Conservation (phyloP, 352 stramenopile species). For the Lagenidium giganteum region DNA sequence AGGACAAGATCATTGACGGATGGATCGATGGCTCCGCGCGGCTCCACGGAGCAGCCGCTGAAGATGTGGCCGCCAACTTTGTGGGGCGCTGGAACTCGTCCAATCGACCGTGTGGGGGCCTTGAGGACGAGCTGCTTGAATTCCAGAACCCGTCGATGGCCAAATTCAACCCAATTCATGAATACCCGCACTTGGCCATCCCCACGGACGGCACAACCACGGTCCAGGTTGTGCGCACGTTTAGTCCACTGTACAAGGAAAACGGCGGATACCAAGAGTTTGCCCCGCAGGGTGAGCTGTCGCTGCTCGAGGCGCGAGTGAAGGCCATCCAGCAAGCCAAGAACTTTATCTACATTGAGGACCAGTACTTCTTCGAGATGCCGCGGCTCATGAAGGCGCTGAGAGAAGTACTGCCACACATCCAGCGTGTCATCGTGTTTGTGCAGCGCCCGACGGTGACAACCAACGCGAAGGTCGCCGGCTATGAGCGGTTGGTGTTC, state of each 20-base stretch:
- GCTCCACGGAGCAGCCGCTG: constrained; percentile 32
- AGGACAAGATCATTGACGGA: constrained; percentile 21
- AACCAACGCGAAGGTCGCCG: constrained; percentile 25
- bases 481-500: constrained; percentile 64
- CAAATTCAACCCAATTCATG: constrained; percentile 2
- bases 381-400: constrained; percentile 50
- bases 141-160: constrained; percentile 43
- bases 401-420: constrained; percentile 27
- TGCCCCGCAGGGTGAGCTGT: constrained; percentile 47
- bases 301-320: constrained; percentile 39
- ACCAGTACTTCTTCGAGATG: constrained; percentile 70
- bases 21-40: constrained; percentile 58
- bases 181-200: constrained; percentile 8
- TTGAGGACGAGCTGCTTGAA: constrained; percentile 40
- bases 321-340: constrained; percentile 50
- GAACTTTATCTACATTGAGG: constrained; percentile 68
- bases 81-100: constrained; percentile 54
- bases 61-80: constrained; percentile 65
- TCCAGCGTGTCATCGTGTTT: constrained; percentile 49
- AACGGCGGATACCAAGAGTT: constrained; percentile 29
- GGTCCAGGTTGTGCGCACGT: constrained; percentile 54
- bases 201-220: constrained; percentile 8
- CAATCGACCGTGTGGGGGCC: constrained; percentile 24
- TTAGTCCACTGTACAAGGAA: constrained; percentile 31
- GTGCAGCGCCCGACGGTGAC: constrained; percentile 30